Conservation (phyloP, 2,329 filamentous ascomycete species). For the Aspergillus sp. region DNA sequence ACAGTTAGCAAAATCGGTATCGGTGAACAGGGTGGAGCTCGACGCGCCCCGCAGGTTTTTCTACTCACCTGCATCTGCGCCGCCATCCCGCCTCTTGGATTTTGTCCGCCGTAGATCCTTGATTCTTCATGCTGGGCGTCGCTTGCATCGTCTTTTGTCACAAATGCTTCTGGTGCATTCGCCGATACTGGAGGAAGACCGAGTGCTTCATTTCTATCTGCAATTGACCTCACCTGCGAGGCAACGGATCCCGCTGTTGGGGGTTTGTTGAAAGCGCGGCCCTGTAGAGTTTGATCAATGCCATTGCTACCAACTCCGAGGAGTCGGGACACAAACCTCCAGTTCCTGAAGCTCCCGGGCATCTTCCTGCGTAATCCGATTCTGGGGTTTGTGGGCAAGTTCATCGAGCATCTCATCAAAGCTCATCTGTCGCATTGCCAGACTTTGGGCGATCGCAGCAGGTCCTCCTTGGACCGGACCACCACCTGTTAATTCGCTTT, state of each 20-base stretch:
- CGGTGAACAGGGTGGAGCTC: not conserved
- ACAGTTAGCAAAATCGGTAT: not conserved
- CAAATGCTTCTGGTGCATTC: constrained; percentile 24
- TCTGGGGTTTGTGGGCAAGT: constrained; percentile 31
- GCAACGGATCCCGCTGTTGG: constrained; percentile 32
- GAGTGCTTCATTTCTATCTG: constrained; percentile 32
- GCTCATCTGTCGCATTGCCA: constrained; percentile 35
- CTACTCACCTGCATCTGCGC: constrained; percentile 35
- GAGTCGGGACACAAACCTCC: constrained; percentile 16
- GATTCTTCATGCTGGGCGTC: constrained; percentile 27
- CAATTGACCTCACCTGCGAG: constrained; percentile 34
- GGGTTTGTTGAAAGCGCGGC: constrained; percentile 33
- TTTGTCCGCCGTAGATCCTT: constrained; percentile 30
- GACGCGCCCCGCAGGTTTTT: constrained; percentile 4
- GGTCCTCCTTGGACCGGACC: constrained; percentile 33
- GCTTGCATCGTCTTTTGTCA: constrained; percentile 35
- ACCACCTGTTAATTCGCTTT: constrained; percentile 31
- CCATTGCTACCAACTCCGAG: not conserved
- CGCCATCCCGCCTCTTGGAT: constrained; percentile 31
- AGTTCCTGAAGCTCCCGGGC: constrained; percentile 32
- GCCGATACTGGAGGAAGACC: constrained; percentile 25
- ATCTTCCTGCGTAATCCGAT: constrained; percentile 33
- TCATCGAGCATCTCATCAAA: constrained; percentile 35
- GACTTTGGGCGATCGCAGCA: constrained; percentile 34
- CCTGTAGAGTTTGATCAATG: constrained; percentile 17